A percentile compares a stretch with the other conserved stretches of the same genome.
These are phyloP conservation scores for Cephalotrichum gorgonifer DNA, from an alignment of 2,329 filamentous ascomycete genomes.

Conservation along the genomic window DNA sequence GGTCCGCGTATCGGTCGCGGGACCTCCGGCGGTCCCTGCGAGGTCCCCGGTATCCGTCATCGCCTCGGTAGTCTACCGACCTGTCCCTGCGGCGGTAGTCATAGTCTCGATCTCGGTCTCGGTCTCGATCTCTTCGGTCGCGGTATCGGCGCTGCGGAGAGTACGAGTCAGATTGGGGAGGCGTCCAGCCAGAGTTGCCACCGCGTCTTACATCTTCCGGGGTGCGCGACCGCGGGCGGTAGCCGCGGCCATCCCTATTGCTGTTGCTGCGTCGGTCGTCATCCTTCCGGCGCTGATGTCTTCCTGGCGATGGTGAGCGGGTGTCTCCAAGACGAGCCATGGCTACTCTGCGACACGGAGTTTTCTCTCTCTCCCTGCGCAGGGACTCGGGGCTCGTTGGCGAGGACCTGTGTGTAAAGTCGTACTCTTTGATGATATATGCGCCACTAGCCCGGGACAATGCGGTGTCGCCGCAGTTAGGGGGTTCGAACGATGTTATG, in stretches of 20 bases:
- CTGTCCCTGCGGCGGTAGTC: slow-evolving; percentile 59
- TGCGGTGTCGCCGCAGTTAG: neutral
- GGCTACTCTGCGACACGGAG: slow-evolving; percentile 4
- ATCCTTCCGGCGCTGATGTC: slow-evolving; percentile 40
- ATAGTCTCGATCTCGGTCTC: slow-evolving; percentile 45
- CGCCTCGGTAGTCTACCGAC: slow-evolving; percentile 57
- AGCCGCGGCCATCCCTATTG: slow-evolving; percentile 38
- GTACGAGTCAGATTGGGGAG: slow-evolving; percentile 29
- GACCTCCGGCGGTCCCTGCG: slow-evolving; percentile 53
- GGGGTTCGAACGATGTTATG: neutral
- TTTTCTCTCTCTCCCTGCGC: neutral
- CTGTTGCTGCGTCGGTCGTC: slow-evolving; percentile 46
- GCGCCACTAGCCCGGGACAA: neutral
- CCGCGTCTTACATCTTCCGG: slow-evolving; percentile 44
- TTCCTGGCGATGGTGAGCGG: slow-evolving; percentile 67
- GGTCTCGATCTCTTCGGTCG: slow-evolving; percentile 31
- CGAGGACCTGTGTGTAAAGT: slow-evolving; percentile 5
- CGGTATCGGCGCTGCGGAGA: slow-evolving; percentile 49
- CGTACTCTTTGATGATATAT: neutral
- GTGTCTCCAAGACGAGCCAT: slow-evolving; percentile 58
- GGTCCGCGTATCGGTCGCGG: slow-evolving; percentile 46
- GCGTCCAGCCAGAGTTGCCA: slow-evolving; percentile 6
- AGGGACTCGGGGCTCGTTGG: slow-evolving; percentile 1
- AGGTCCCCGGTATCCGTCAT: slow-evolving; percentile 50
- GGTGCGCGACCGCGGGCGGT: slow-evolving; percentile 52